Percentiles rank a stretch among this genome's conserved stretches.
Conservation (phyloP, 1,284 basidiomycete species). For the Ustilago curta region DNA sequence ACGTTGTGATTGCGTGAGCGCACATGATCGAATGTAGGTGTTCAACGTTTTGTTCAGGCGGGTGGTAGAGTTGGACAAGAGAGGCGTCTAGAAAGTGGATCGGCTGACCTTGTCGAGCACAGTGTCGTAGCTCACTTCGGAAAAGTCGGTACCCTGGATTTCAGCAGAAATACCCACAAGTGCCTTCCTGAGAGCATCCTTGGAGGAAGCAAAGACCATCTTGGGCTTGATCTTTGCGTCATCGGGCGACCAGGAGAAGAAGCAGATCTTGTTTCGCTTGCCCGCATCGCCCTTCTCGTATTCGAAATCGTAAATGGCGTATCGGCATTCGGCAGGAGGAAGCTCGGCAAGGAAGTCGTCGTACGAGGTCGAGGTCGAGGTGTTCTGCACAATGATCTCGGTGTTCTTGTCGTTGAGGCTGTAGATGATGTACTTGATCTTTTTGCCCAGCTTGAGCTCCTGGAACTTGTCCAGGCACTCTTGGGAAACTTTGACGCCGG, state of each 20-base stretch:
- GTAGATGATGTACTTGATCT: slow-evolving; percentile 88
- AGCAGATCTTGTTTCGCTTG: slow-evolving; percentile 89
- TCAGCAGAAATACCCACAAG: slow-evolving; percentile 80
- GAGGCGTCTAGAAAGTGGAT: slow-evolving; percentile 41
- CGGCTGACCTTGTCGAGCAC: slow-evolving; percentile 56
- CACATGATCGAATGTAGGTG: background rate
- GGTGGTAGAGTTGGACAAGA: background rate
- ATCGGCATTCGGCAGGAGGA: slow-evolving; percentile 82
- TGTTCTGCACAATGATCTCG: slow-evolving; percentile 72
- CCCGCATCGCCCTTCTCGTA: slow-evolving; percentile 82
- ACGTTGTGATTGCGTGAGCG: slow-evolving; percentile 5
- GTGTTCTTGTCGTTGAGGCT: slow-evolving; percentile 76
- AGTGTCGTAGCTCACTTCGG: slow-evolving; percentile 81
- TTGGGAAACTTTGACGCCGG: slow-evolving; percentile 78
- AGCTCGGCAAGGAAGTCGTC: slow-evolving; percentile 83
- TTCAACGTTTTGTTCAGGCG: background rate
- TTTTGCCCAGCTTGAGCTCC: slow-evolving; percentile 85
- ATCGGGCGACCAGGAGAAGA: slow-evolving; percentile 89
- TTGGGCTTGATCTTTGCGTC: slow-evolving; percentile 87
- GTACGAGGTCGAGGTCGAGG: slow-evolving; percentile 73
- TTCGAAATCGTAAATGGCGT: slow-evolving; percentile 93
- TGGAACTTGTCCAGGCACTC: slow-evolving; percentile 78
- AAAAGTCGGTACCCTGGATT: slow-evolving; percentile 86
- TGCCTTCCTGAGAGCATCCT: slow-evolving; percentile 81
- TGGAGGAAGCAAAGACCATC: slow-evolving; percentile 95